Evolutionary conservation across 345 rosid genomes (phyloP), one percentile per base, ranked within the genome.

Genomic region (Gossypium sturtianum): DNA sequence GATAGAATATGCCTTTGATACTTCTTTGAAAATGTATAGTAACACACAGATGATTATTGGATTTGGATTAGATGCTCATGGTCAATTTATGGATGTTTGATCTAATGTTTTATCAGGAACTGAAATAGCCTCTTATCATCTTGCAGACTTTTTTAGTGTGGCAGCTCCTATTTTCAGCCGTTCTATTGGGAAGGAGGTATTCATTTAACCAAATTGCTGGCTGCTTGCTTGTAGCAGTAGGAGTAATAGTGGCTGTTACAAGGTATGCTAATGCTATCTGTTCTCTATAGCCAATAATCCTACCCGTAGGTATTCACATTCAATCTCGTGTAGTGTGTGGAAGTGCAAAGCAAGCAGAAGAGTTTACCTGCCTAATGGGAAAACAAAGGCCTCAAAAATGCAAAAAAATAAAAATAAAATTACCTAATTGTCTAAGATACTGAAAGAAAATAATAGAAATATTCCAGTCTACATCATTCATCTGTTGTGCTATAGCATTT

Each of bases 121-220:
- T 25, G 13, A 68, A 74, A 41, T 70, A 72, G 20, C 64, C 9
- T 71, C 76, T 54, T 66, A 25, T 25, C 45, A 9, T 70, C 60
- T 77, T 79, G 84, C 90, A 93, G 97, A 85, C 96, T 13, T 89
- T 85, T 87, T 84, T 91, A 82, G 94, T 91, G 75, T 91, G 97
- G 96, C 97, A 93, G 82, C 86, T 93, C 70, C 67, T 79, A 27
- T 87, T 93, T 77, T 90, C 97, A 63, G 5, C 83, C 38, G 49
- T 91, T 83, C 79, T 93, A 58, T 74, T 93, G 67, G 85, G 91
- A 19, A 86, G 85, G 77, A 88, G 83, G 73, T 91, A 89, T 75
- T 85, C 87, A 44, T 75, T 80, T 66, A 87, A 81, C 69, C 96
- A 91, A 82, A 84, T 88, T 19, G 57, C 75, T 29, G 97, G 97